Percentiles rank a stretch among this genome's conserved stretches.
Evolutionary conservation across 257 asterid genomes (phyloP).

Genomic region (Fraxinus americana): DNA sequence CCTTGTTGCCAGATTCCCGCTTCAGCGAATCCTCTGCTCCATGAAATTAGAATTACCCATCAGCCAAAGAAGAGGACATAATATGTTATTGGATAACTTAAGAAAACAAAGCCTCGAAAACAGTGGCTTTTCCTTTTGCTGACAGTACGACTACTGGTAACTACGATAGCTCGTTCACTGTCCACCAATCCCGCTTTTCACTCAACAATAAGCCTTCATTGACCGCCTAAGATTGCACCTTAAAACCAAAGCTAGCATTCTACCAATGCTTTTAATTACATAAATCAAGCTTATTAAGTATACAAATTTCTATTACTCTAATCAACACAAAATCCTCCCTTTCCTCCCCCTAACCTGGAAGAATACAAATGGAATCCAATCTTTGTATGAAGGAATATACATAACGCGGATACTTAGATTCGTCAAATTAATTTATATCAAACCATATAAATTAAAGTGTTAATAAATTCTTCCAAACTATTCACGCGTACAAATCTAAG

Average conservation of each 20-base stretch:
- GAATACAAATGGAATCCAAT: not conserved
- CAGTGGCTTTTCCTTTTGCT: not conserved
- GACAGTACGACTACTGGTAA: not conserved
- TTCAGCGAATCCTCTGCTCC: conserved; percentile 53
- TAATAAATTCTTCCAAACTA: not conserved
- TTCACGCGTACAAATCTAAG: not conserved
- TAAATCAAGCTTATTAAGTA: not conserved
- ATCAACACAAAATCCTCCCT: not conserved
- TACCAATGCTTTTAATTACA: not conserved
- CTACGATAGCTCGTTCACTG: not conserved
- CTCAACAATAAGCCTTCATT: not conserved
- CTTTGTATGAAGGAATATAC: not conserved
- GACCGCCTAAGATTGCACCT: not conserved
- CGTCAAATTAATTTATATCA: no score
- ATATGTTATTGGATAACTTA: not conserved
- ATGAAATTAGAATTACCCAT: not conserved
- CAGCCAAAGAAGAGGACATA: not conserved
- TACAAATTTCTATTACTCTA: not conserved
- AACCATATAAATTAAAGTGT: not conserved
- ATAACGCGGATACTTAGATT: not conserved
- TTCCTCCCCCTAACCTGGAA: not conserved
- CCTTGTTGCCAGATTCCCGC: conserved; percentile 53
- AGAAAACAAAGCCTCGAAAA: not conserved
- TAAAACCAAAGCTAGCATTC: not conserved
- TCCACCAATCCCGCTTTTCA: not conserved